These are phyloP conservation scores for Anisogramma anomala DNA, from an alignment of 2,329 filamentous ascomycete genomes.

Conservation along the genomic window DNA sequence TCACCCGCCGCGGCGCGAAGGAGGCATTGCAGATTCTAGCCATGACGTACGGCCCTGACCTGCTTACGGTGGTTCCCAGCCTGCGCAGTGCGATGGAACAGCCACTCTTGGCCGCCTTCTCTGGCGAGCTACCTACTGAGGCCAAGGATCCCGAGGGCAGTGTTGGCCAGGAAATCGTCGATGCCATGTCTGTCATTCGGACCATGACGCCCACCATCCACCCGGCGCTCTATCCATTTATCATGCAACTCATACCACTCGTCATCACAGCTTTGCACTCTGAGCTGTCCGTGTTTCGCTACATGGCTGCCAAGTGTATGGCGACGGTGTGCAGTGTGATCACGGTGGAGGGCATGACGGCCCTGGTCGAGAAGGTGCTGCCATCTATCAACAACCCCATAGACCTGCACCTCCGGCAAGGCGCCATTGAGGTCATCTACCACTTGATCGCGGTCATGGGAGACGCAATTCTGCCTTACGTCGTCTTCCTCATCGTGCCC, in stretches of 20 bases:
- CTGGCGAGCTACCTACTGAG: conserved; percentile 56
- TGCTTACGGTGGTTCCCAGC: conserved; percentile 78
- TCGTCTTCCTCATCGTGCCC: conserved; percentile 96
- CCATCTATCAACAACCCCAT: conserved; percentile 85
- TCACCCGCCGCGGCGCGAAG: conserved; percentile 86
- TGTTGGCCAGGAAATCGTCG: conserved; percentile 84
- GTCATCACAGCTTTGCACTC: conserved; percentile 83
- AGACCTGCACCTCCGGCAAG: conserved; percentile 81
- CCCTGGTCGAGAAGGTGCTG: conserved; percentile 82
- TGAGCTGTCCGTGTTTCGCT: conserved; percentile 80
- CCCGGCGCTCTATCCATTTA: conserved; percentile 60
- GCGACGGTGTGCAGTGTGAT: conserved; percentile 97
- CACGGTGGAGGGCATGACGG: conserved; percentile 88
- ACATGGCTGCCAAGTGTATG: conserved; percentile 94
- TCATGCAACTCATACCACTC: conserved; percentile 72
- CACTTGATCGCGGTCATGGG: conserved; percentile 98
- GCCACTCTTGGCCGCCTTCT: conserved; percentile 65
- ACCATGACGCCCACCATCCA: conserved; percentile 89
- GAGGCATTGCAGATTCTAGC: conserved; percentile 85
- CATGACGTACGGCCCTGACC: conserved; percentile 59
- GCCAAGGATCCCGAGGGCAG: conserved; percentile 62
- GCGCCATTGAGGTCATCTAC: conserved; percentile 89
- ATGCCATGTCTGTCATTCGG: conserved; percentile 84
- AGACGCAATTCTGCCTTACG: conserved; percentile 87
- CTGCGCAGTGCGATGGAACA: conserved; percentile 70